Evolutionary conservation across 805 yeast genomes (phyloP), one percentile per base, ranked within the genome.

Genomic region (Brettanomyces bruxellensis): DNA sequence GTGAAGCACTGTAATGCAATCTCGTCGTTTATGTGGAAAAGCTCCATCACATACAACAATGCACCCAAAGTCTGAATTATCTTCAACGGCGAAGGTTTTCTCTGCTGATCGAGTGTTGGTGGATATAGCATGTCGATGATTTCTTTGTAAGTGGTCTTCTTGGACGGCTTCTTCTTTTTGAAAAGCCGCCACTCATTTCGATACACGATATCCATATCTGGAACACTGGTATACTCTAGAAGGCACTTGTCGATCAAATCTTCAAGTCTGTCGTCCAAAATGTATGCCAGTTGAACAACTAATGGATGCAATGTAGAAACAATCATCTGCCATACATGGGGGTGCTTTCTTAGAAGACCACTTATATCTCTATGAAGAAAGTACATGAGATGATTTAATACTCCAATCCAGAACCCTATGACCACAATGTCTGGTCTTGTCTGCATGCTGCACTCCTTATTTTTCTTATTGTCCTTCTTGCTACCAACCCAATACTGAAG

Each of bases 31-130:
- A 88, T 85, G 52, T 82, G 77, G 61, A 86, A 95, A 37, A 91
- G 66, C 46, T 85, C 88, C 56, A 90, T 71, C 3, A 93, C 91
- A 56, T 90, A 88, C 40, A 88, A 73, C 45, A 95, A 71, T 0
- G 98, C 96, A 30, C 95, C 95, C 49, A 93, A 72, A 1, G 90
- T 83, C 55, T 93, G 95, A 25, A 90, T 79, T 45, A 90, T 74
- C 54, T 79, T 81, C 45, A 90, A 70, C 0, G 99, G 99, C 0
- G 97, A 87, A 3, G 96, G 96, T 59, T 79, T 81, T 73, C 85
- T 80, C 58, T 87, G 83, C 48, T 86, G 84, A 41, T 77, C 72
- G 22, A 86, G 77, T 0, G 91, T 70, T 2, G 98, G 98, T 4
- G 98, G 98, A 51, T 83, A 82, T 47, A 88, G 67, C 76, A 81